phyloP scores from a whole-genome alignment of 352 stramenopile species.

The Globisporangium perplexum region DNA sequence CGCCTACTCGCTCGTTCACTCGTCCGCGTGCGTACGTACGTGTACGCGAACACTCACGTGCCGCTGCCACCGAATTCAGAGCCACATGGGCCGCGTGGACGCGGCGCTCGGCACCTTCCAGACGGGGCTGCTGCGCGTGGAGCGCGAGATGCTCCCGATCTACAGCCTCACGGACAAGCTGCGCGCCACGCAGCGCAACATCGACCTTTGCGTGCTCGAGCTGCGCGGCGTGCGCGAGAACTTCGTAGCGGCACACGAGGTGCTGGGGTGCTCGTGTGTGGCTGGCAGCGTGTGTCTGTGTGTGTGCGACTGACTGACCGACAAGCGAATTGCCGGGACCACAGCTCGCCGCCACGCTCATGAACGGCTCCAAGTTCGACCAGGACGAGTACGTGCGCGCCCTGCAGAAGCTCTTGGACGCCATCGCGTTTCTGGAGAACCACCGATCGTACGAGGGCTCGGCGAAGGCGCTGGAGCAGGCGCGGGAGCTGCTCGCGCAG shows the following conservation, averaged over 20 bases:
- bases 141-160: conserved; percentile 78
- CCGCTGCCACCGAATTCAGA: conserved; percentile 14
- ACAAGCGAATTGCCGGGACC: background rate
- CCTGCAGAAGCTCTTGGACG: conserved; percentile 59
- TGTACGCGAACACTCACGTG: background rate
- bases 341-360: conserved; percentile 55
- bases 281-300: too few relatives aligned
- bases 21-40: too few relatives aligned
- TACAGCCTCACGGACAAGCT: conserved; percentile 83
- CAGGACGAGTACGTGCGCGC: conserved; percentile 62
- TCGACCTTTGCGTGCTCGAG: conserved; percentile 72
- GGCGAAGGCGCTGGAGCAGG: conserved; percentile 58
- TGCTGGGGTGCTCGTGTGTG: conserved; percentile 4
- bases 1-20: too few relatives aligned
- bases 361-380: conserved; percentile 69
- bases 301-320: background rate
- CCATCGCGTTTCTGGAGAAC: conserved; percentile 61
- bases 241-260: conserved; percentile 65
- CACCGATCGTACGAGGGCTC: conserved; percentile 75
- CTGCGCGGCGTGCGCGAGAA: conserved; percentile 68
- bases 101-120: conserved; percentile 57
- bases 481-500: conserved; percentile 53
- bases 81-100: conserved; percentile 56
- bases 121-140: conserved; percentile 54
- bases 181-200: conserved; percentile 78